Percentiles rank a stretch among this genome's conserved stretches.
Conservation (phyloP, 1,139 yeast species). For the Candida sp. region DNA sequence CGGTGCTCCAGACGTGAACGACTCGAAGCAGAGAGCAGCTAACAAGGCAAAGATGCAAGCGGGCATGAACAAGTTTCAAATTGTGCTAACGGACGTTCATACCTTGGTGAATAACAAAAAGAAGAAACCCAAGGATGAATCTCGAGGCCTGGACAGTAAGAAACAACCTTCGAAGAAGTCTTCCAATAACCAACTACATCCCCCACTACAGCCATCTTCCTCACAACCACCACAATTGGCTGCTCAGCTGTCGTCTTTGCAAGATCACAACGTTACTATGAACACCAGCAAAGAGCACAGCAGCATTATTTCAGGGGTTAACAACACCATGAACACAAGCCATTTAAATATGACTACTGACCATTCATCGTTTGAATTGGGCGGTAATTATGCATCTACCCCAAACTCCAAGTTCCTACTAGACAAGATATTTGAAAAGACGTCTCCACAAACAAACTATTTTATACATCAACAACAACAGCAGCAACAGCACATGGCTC, state of each 20-base stretch:
- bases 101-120: conserved; percentile 44
- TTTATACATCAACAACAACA: conserved; percentile 5
- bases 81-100: conserved; percentile 55
- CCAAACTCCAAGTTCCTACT: conserved; percentile 47
- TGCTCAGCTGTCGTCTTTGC: conserved; percentile 10
- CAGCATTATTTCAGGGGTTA: conserved; percentile 21
- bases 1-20: neutral
- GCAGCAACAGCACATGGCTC: conserved; percentile 4
- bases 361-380: conserved; percentile 44
- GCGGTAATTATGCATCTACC: conserved; percentile 38
- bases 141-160: neutral
- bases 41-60: conserved; percentile 44
- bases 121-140: conserved; percentile 22
- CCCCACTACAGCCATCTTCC: conserved; percentile 5
- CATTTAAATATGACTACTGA: conserved; percentile 27
- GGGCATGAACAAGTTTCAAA: conserved; percentile 56
- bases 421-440: conserved; percentile 45
- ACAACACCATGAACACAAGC: conserved; percentile 27
- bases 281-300: conserved; percentile 26
- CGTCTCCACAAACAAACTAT: conserved; percentile 31
- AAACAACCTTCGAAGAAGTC: conserved; percentile 2
- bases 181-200: conserved; percentile 9
- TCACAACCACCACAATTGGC: conserved; percentile 9
- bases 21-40: conserved; percentile 8
- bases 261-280: conserved; percentile 14